Evolutionary conservation across 305 asterid genomes (phyloP).

Genomic region (Fraxinus latifolia): DNA sequence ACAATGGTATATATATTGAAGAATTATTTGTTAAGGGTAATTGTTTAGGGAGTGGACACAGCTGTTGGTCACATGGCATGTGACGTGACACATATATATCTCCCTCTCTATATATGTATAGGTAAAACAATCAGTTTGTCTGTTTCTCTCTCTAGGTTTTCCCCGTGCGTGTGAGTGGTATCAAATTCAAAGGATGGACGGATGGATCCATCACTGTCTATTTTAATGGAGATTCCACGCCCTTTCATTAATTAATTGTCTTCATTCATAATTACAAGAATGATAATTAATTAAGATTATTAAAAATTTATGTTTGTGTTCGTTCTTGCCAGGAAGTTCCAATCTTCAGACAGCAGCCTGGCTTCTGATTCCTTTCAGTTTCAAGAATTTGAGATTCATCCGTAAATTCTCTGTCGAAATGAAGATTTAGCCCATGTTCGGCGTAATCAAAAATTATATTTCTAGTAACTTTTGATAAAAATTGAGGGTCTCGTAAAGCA

Average conservation of each 20-base stretch:
- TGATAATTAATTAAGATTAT: not conserved
- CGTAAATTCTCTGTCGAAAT: not conserved
- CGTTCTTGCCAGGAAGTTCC: not conserved
- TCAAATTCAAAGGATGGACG: not conserved
- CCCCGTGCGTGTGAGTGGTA: not conserved
- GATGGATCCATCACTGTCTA: not conserved
- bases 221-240: not conserved
- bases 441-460: not conserved
- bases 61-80: not conserved
- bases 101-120: not conserved
- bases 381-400: not conserved
- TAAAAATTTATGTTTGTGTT: not conserved
- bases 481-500: too few relatives aligned
- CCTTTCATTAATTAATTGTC: not conserved
- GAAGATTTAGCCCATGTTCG: not conserved
- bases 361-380: not conserved
- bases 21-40: not conserved
- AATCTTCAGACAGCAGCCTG: not conserved
- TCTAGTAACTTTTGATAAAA: not conserved
- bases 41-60: not conserved
- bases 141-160: not conserved
- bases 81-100: not conserved
- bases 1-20: not conserved
- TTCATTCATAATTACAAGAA: not conserved
- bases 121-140: not conserved